Percentiles rank a stretch among this genome's conserved stretches.
Conservation (phyloP, 768 basidiomycete genomes). For the Punctularia strigosozonata region DNA sequence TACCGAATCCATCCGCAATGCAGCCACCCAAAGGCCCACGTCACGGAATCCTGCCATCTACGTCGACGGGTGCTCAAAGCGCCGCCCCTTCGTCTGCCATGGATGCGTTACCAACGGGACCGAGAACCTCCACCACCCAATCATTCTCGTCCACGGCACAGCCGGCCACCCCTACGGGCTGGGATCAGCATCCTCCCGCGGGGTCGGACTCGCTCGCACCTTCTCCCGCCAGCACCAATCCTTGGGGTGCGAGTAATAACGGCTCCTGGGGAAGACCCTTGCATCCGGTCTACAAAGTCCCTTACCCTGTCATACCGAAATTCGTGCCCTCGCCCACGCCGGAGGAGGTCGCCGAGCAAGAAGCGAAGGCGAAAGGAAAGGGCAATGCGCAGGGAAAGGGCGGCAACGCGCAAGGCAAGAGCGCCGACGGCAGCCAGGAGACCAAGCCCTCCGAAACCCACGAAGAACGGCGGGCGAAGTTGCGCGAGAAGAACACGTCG, state of each 20-base stretch:
- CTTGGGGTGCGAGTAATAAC: not conserved
- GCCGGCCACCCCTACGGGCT: not conserved
- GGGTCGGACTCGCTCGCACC: not conserved
- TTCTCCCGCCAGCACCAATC: not conserved
- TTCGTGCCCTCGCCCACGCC: constrained; percentile 3
- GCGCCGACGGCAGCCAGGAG: not conserved
- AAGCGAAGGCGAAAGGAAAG: constrained; percentile 4
- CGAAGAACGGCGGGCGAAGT: not conserved
- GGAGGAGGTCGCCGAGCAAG: constrained; percentile 4
- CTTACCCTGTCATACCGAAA: constrained; percentile 4
- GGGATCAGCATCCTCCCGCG: not conserved
- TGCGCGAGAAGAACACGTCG: not conserved
- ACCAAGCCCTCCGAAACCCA: not conserved
- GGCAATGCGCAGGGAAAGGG: not conserved
- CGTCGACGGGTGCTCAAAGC: too few species aligned
- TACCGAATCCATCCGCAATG: not conserved
- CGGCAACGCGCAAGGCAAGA: not conserved
- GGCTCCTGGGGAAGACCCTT: not conserved
- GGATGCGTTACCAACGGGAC: too few species aligned
- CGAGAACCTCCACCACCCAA: too few species aligned
- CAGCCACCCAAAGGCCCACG: not conserved
- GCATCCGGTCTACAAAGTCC: too few species aligned
- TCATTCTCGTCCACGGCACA: not conserved
- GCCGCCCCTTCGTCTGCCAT: too few species aligned
- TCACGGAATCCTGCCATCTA: not conserved